Base-by-base conservation (phyloP, 345 rosid species). In the Pugionium dolabratum region DNA sequence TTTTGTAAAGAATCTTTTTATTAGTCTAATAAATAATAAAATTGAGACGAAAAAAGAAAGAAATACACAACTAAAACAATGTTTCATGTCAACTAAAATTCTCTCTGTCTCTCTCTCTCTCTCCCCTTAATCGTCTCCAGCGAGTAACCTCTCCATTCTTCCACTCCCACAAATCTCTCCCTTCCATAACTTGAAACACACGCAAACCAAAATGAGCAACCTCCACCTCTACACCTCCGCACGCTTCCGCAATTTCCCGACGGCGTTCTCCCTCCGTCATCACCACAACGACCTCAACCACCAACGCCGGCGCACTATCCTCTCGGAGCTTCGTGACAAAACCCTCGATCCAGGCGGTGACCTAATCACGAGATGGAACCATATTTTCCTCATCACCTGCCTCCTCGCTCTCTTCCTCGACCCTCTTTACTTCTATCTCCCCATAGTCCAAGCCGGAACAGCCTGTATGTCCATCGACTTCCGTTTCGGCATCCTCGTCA, bases 381-480 rank as follows among this genome's bases (percentile, higher is more conserved):
- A 80, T 65, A 78, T 91, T 27, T 86, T 91, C 79, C 86, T 91
- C 9, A 50, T 85, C 32, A 66, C 86, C 1, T 84, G 85, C 70
- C 79, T 86, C 37, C 61, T 91, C 41, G 96, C 96, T 30, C 76
- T 86, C 47, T 91, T 88, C 69, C 78, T 91, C 53, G 96, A 91
- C 75, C 97, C 96, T 67, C 85, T 91, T 54, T 91, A 86, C 65
- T 86, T 91, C 74, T 91, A 76, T 86, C 82, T 88, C 54, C 96
- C 90, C 6, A 61, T 79, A 9, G 66, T 80, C 33, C 72, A 82
- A 29, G 82, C 76, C 7, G 78, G 67, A 49, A 75, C 84, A 0
- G 84, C 79, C 6, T 91, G 96, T 82, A 66, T 91, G 76, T 42
- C 56, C 3, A 62, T 75, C 67, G 82, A 88, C 68, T 4, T 77